Evolutionary conservation across 2,329 filamentous ascomycete genomes (phyloP), one percentile per base, ranked within the genome.

Genomic region (Botrytis paeoniae): DNA sequence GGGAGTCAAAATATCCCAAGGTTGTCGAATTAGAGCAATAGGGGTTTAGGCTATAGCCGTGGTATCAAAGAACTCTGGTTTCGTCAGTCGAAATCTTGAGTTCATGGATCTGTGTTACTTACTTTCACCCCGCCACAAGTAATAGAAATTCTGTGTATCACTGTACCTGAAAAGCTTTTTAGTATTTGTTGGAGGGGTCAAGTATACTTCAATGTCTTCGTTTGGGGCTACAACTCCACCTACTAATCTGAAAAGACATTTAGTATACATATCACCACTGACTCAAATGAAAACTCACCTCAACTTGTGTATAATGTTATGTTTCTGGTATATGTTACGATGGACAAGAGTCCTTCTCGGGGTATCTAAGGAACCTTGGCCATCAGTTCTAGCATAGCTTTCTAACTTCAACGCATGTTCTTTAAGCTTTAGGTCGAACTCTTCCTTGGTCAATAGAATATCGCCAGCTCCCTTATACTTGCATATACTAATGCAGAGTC

Each of bases 61-160:
- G 8, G 69, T 71, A 54, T 71, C 43, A 35, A 71, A 71, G 25
- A 71, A 64, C 16, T n/a, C 69, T 45, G 57, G 3, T 39, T 37
- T 7, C 4, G 25, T 62, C n/a, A 54, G 41, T 39, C 37, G 20
- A 20, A 22, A 48, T 37, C 8, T 25, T 37, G n/a, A 43, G 22
- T 54, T 22, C 20, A 20, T 9, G 25, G 8, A 35, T 51, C 14
- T 22, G 16, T 48, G 5, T 5, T 1, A 39, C 69, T 63, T 54
- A 63, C 69, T 62, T 18, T 39, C 18, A 32, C 59, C 59, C 7
- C 69, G 69, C 69, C 69, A 71, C 10, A 64, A 37, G 41, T 64
- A 71, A 20, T 39, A 57, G 14, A 71, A 64, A 1, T n/a, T 29
- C 10, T 71, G 69, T 29, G n/a, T 41, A 29, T 64, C 45, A 20